These are phyloP conservation scores for Pyrenula massariospora DNA, from an alignment of 495 filamentous ascomycete genomes.

Conservation along the genomic window DNA sequence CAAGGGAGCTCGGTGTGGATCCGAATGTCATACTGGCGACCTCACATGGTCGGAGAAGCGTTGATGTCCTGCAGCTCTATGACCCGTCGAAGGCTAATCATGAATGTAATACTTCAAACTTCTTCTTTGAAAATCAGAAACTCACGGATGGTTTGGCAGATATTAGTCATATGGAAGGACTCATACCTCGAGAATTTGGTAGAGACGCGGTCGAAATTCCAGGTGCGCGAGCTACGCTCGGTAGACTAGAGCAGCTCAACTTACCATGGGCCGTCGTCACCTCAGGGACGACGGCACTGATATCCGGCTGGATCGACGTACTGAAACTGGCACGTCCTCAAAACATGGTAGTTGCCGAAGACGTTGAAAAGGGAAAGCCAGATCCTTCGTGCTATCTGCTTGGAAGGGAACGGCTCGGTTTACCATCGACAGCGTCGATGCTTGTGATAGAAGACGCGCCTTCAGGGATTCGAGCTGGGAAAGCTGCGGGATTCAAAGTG, in stretches of 20 bases:
- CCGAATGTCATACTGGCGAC: slow-evolving; percentile 72
- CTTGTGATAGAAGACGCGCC: slow-evolving; percentile 89
- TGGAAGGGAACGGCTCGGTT: slow-evolving; percentile 49
- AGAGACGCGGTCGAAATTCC: slow-evolving; percentile 73
- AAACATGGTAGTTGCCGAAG: slow-evolving; percentile 74
- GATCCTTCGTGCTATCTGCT: slow-evolving; percentile 70
- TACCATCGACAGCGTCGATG: slow-evolving; percentile 41
- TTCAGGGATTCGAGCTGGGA: slow-evolving; percentile 80
- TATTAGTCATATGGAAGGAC: slow-evolving; percentile 63
- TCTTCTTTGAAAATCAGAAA: too few species aligned
- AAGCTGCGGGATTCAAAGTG: slow-evolving; percentile 81
- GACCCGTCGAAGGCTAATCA: slow-evolving; percentile 73
- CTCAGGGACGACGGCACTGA: slow-evolving; percentile 69
- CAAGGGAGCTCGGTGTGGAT: slow-evolving; percentile 69
- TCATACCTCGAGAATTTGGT: slow-evolving; percentile 65
- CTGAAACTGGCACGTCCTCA: slow-evolving; percentile 62
- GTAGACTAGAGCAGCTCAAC: slow-evolving; percentile 39
- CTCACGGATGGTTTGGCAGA: slow-evolving; percentile 43
- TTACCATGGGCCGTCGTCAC: slow-evolving; percentile 89
- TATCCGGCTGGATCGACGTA: slow-evolving; percentile 76
- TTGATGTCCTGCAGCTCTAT: slow-evolving; percentile 66
- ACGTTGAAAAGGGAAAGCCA: slow-evolving; percentile 78
- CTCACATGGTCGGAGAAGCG: slow-evolving; percentile 77
- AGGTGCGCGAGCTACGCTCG: slow-evolving; percentile 47
- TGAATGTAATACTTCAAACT: slow-evolving; percentile 89